Evolutionary conservation across 2,329 filamentous ascomycete genomes (phyloP).

Genomic region (Leptodontidium sp.): DNA sequence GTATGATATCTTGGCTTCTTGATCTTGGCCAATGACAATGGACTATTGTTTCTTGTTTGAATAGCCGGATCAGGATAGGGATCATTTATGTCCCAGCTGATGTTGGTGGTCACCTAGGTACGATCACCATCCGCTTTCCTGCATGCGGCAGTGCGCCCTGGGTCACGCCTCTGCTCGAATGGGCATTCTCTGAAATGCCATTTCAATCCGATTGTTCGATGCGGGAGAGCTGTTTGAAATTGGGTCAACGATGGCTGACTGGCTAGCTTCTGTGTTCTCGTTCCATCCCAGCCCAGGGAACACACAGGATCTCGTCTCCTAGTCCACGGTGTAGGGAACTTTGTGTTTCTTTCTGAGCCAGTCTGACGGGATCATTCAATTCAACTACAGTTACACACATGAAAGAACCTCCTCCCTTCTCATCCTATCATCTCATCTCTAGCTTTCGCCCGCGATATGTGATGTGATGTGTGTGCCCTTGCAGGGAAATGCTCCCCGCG

Average conservation of each 20-base stretch:
- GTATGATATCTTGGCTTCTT: not conserved
- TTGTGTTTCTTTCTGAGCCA: not conserved
- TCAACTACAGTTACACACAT: not conserved
- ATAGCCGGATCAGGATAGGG: not conserved
- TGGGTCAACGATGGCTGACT: not conserved
- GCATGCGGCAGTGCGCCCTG: conserved; percentile 6
- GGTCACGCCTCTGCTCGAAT: not conserved
- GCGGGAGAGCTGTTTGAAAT: not conserved
- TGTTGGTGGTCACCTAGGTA: not conserved
- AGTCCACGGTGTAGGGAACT: not conserved
- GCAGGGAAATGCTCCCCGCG: conserved; percentile 15
- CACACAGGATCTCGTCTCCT: conserved; percentile 8
- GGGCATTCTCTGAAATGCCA: conserved; percentile 12
- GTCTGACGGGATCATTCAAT: not conserved
- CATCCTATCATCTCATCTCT: not conserved
- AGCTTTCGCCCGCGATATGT: not conserved
- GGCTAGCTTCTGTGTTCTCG: not conserved
- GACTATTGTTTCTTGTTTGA: not conserved
- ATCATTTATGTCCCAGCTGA: not conserved
- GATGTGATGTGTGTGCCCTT: conserved; percentile 11
- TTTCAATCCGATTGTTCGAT: conserved; percentile 1
- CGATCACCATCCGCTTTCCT: conserved; percentile 14
- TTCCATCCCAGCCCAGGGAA: not conserved
- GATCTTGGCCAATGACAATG: not conserved
- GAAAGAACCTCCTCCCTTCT: not conserved